These are phyloP conservation scores for Catenaria anguillulae DNA, from an alignment of 371 early-diverging fungal species.

Conservation along the genomic window DNA sequence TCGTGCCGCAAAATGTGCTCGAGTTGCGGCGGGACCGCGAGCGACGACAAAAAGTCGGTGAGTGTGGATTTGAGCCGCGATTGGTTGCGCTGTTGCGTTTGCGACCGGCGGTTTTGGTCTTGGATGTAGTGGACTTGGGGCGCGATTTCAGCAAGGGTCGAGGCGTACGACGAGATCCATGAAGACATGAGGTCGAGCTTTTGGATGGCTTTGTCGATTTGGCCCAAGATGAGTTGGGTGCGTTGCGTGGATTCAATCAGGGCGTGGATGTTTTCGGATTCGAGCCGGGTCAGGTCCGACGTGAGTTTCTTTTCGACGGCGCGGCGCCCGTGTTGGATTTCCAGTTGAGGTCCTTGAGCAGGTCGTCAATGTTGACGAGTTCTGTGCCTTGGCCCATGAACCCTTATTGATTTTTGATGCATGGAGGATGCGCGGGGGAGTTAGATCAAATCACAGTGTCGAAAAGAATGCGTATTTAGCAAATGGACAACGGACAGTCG, in stretches of 20 bases:
- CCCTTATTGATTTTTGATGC: too few relatives aligned
- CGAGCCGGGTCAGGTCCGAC: neutral
- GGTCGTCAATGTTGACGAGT: slow-evolving; percentile 1
- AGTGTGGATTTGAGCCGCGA: neutral
- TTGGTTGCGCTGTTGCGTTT: neutral
- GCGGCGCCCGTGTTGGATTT: neutral
- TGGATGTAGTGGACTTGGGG: neutral
- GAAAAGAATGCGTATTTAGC: too few relatives aligned
- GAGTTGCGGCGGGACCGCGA: neutral
- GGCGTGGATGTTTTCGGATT: neutral
- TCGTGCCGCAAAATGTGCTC: neutral
- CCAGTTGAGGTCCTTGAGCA: neutral
- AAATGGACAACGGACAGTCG: too few relatives aligned
- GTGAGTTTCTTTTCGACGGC: neutral
- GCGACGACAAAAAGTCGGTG: neutral
- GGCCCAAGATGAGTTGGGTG: neutral
- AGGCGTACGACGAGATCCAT: neutral
- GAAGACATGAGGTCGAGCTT: neutral
- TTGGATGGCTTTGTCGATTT: neutral
- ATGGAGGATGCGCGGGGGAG: too few relatives aligned
- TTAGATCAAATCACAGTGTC: too few relatives aligned
- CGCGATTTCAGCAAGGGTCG: neutral
- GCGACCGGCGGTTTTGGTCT: neutral
- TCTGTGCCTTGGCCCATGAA: neutral
- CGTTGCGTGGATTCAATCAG: neutral